These are phyloP conservation scores for Saccharomycopsis capsularis DNA, from an alignment of 805 yeast species.

Conservation along the genomic window DNA sequence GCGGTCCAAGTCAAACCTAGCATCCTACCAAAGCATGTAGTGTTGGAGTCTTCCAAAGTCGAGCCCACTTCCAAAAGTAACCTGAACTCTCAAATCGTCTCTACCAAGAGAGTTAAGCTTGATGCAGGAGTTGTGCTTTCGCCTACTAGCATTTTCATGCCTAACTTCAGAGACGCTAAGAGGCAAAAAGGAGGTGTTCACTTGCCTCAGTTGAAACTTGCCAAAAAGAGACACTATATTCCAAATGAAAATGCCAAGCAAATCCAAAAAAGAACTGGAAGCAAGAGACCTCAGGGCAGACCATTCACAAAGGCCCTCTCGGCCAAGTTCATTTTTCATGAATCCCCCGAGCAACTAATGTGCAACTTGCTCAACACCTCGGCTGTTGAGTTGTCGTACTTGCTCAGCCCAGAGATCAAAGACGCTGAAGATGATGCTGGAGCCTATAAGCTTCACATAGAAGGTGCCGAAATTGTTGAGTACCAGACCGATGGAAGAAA, in stretches of 20 bases:
- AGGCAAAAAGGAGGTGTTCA: too few relatives aligned
- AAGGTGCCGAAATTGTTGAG: background rate
- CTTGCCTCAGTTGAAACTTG: constrained; percentile 8
- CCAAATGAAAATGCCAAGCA: constrained; percentile 11
- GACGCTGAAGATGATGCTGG: background rate
- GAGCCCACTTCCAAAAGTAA: too few relatives aligned
- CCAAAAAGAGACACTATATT: constrained; percentile 18
- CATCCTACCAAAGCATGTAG: too few relatives aligned
- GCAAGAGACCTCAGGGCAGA: constrained; percentile 30
- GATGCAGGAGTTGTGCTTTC: too few relatives aligned
- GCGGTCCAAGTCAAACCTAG: too few relatives aligned
- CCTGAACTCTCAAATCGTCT: too few relatives aligned
- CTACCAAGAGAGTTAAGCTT: too few relatives aligned
- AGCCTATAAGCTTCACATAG: too few relatives aligned
- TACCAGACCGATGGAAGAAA: background rate
- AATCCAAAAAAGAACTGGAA: constrained; percentile 20
- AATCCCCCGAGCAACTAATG: constrained; percentile 24
- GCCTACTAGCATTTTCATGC: too few relatives aligned
- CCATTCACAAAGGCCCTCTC: constrained; percentile 29
- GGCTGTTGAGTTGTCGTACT: background rate
- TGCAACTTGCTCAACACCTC: constrained; percentile 24
- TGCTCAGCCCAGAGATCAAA: background rate
- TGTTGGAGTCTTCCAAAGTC: too few relatives aligned
- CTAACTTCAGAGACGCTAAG: too few relatives aligned
- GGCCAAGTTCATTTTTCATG: constrained; percentile 28